phyloP scores from a whole-genome alignment of 2,329 filamentous ascomycete genomes.

The Daldinia eschscholtzii region DNA sequence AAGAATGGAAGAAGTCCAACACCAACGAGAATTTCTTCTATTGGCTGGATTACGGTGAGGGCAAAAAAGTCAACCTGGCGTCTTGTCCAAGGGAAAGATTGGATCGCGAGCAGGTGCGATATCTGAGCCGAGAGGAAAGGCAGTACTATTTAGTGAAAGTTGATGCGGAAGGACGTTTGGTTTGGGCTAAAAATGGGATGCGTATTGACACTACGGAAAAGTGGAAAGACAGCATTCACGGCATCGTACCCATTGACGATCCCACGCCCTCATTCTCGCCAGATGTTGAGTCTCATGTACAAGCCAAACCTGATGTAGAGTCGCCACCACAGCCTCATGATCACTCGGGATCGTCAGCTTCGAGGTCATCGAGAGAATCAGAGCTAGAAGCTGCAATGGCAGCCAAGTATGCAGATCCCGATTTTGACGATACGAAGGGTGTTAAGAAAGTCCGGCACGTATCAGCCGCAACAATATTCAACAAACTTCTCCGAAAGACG shows the following conservation, averaged over 20 bases:
- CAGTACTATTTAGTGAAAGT: conserved; percentile 84
- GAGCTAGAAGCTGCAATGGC: conserved; percentile 70
- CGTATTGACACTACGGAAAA: conserved; percentile 80
- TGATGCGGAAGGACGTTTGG: conserved; percentile 79
- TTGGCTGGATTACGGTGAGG: conserved; percentile 88
- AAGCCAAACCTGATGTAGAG: conserved; percentile 47
- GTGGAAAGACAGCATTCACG: conserved; percentile 84
- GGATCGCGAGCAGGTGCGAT: conserved; percentile 84
- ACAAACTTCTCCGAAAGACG: conserved; percentile 81
- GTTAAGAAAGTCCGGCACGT: conserved; percentile 69
- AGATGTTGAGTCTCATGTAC: conserved; percentile 50
- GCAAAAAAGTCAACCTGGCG: conserved; percentile 75
- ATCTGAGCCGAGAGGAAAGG: conserved; percentile 85
- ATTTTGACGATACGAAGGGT: conserved; percentile 71
- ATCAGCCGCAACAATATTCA: conserved; percentile 78
- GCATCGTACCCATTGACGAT: conserved; percentile 74
- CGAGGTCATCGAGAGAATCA: conserved; percentile 57
- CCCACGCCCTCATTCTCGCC: conserved; percentile 66
- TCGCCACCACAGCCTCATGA: conserved; percentile 42
- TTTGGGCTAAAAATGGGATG: conserved; percentile 86
- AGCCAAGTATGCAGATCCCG: conserved; percentile 74
- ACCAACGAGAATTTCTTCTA: conserved; percentile 93
- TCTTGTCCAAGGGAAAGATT: conserved; percentile 80
- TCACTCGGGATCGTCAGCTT: conserved; percentile 30
- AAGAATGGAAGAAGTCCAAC: conserved; percentile 81